Base-by-base conservation (phyloP, 2,329 filamentous ascomycete species). In the Botryotinia globosa region DNA sequence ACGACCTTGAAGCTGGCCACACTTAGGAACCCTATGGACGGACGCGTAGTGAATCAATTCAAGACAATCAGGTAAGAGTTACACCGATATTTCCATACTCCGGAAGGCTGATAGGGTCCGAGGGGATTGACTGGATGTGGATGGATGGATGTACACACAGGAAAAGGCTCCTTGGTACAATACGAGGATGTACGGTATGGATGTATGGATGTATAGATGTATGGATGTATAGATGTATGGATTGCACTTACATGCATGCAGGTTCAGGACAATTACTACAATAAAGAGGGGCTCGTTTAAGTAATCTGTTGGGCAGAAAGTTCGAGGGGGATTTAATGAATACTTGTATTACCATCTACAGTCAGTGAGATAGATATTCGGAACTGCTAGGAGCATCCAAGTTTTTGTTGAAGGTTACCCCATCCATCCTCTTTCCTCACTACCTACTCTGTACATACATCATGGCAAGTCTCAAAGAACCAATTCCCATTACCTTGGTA, bases 231-330 rank as follows among this genome's bases (percentile, higher is more conserved):
- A 10, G 25, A n/a, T n/a, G 48, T 51, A n/a, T 51, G 48, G 48
- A 45, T 29, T 59, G 48, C 69, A 58, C 45, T 59, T 66, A 16
- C 29, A 71, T 71, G 69, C 69, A 71, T 71, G 61, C 65, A 71
- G 69, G 48, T 66, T 71, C 61, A n/a, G 37, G 58, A 58, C 51
- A 7, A 44, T 44, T 44, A 20, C 6, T 44, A 44, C 18, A 54
- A 66, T 42, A 66, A 51, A 66, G 69, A 66, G 61, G 69, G 58
- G 69, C 69, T 48, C 45, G 22, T 54, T 29, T 51, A 54, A 54
- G 63, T 65, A 9, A 67, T 66, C 56, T 54, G 48, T 56, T 65
- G 44, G 69, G 69, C 61, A 66, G 48, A 34, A 66, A 71, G 44
- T 14, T 62, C 37, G 54, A 37, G 39, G 32, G 32, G 16, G 16